These are phyloP conservation scores for Lactifluus volemus DNA, from an alignment of 768 basidiomycete species.

Conservation along the genomic window DNA sequence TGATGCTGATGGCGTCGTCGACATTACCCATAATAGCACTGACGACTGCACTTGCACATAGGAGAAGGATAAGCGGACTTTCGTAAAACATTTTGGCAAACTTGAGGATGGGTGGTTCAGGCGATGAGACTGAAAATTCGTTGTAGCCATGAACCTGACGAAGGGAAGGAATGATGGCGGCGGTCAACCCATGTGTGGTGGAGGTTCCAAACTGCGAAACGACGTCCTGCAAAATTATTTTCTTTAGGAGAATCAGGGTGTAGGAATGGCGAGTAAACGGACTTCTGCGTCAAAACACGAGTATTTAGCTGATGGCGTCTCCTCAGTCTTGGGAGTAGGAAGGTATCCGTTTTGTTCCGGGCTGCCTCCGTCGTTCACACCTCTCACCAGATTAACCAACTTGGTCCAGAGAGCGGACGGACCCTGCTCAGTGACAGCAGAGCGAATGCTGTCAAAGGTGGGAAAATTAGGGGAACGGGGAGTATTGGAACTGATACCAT, in stretches of 20 bases:
- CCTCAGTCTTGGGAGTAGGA: slow-evolving; percentile 17
- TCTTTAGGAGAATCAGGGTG: background rate
- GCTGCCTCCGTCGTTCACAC: slow-evolving; percentile 27
- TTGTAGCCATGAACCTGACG: slow-evolving; percentile 77
- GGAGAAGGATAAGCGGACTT: slow-evolving; percentile 81
- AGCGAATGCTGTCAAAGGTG: slow-evolving; percentile 26
- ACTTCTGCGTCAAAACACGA: background rate
- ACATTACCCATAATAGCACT: slow-evolving; percentile 92
- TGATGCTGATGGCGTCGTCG: slow-evolving; percentile 91
- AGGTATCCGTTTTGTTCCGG: slow-evolving; percentile 34
- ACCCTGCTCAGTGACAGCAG: slow-evolving; percentile 24
- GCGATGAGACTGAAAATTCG: slow-evolving; percentile 80
- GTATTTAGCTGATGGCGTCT: slow-evolving; percentile 11
- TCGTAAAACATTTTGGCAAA: slow-evolving; percentile 96
- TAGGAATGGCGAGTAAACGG: background rate
- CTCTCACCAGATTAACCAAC: slow-evolving; percentile 32
- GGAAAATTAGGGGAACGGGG: slow-evolving; percentile 30
- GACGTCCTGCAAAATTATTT: slow-evolving; percentile 47
- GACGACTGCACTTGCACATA: slow-evolving; percentile 84
- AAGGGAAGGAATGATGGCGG: slow-evolving; percentile 52
- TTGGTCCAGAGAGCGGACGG: slow-evolving; percentile 39
- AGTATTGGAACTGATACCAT: slow-evolving; percentile 36
- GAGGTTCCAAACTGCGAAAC: slow-evolving; percentile 64
- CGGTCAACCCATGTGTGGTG: slow-evolving; percentile 49
- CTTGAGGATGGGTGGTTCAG: slow-evolving; percentile 76